Percentiles rank a stretch among this genome's conserved stretches.
phyloP scores from a whole-genome alignment of 2,329 filamentous ascomycete genomes.

The Curvularia hawaiiensis region DNA sequence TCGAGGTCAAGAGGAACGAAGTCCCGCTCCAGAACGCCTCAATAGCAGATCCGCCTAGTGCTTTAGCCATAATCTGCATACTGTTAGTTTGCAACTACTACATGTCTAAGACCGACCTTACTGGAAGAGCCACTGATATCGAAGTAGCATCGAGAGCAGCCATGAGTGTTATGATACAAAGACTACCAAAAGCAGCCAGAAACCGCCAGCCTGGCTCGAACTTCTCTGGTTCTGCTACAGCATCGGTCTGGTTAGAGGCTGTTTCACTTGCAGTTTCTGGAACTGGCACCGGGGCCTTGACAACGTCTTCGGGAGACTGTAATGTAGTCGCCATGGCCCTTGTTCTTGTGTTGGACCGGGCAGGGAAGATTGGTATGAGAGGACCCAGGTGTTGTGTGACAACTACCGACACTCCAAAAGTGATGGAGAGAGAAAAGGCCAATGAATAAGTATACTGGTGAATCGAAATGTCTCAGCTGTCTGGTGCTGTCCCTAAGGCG shows the following conservation, averaged over 20 bases:
- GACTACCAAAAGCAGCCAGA: conserved; percentile 48
- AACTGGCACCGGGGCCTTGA: conserved; percentile 11
- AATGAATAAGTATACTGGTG: not conserved
- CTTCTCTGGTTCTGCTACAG: conserved; percentile 16
- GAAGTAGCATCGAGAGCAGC: conserved; percentile 70
- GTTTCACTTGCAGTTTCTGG: conserved; percentile 15
- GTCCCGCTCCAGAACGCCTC: conserved; percentile 52
- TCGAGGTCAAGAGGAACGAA: conserved; percentile 47
- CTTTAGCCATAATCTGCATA: conserved; percentile 44
- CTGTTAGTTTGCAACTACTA: conserved; percentile 8
- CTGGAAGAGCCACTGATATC: conserved; percentile 63
- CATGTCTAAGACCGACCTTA: conserved; percentile 18
- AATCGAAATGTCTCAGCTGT: not conserved
- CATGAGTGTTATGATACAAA: conserved; percentile 63
- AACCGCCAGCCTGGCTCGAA: conserved; percentile 43
- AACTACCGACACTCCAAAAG: not conserved
- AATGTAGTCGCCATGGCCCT: conserved; percentile 17
- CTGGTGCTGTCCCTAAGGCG: not conserved
- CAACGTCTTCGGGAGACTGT: conserved; percentile 17
- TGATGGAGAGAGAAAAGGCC: not conserved
- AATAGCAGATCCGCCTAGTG: conserved; percentile 45
- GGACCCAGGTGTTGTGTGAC: too few species aligned
- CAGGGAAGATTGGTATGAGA: not conserved
- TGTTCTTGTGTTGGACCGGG: not conserved
- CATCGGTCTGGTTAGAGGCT: conserved; percentile 14